A percentile compares a stretch with the other conserved stretches of the same genome.
Evolutionary conservation across 1,284 basidiomycete genomes (phyloP).

Genomic region (Fomitopsis schrenkii): DNA sequence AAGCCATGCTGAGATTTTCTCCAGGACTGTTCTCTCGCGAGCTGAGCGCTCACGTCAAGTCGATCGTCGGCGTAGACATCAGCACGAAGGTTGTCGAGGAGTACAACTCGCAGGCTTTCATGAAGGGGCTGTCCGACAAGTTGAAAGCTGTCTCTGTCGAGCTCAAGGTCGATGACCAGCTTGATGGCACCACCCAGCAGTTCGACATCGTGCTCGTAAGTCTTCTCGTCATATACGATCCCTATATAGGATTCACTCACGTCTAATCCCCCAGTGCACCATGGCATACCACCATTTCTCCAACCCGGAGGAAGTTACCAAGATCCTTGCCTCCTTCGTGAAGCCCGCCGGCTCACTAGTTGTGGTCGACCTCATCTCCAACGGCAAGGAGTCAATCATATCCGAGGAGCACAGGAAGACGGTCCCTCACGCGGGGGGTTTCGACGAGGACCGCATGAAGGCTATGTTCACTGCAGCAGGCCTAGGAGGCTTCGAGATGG

Average conservation of each 20-base stretch:
- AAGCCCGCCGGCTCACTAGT: constrained; percentile 45
- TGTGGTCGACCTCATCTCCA: not conserved
- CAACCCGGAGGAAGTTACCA: constrained; percentile 43
- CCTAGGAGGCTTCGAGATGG: not conserved
- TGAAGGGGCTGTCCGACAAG: constrained; percentile 55
- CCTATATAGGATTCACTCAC: not conserved
- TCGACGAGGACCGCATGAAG: not conserved
- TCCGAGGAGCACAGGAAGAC: not conserved
- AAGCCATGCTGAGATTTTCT: not conserved
- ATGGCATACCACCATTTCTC: constrained; percentile 65
- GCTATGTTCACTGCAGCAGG: not conserved
- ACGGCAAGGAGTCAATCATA: not conserved
- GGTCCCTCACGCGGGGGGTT: not conserved
- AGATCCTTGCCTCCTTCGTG: constrained; percentile 45
- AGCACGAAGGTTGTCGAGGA: constrained; percentile 53
- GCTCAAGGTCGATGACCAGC: constrained; percentile 40
- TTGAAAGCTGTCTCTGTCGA: constrained; percentile 51
- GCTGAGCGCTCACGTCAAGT: constrained; percentile 46
- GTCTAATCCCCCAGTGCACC: constrained; percentile 43
- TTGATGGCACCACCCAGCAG: constrained; percentile 36
- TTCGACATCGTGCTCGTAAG: constrained; percentile 61
- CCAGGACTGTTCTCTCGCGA: constrained; percentile 55
- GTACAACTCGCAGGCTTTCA: constrained; percentile 50
- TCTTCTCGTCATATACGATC: not conserved
- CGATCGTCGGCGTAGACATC: constrained; percentile 64